phyloP scores from a whole-genome alignment of 2,329 filamentous ascomycete genomes.

The Epichloe typhina region DNA sequence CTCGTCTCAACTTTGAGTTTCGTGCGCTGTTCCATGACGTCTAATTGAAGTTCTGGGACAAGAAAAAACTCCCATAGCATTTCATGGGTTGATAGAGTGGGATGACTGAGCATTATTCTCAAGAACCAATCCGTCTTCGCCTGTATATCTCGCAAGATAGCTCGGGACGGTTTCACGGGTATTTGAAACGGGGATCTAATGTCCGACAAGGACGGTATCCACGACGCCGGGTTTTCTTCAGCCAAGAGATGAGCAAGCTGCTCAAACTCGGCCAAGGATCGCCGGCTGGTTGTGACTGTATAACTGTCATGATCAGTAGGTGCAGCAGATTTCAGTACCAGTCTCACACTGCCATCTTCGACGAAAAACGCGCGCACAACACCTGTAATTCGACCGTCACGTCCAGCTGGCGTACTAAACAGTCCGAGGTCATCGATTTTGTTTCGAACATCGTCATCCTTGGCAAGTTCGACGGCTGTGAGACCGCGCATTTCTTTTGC shows the following conservation, averaged over 20 bases:
- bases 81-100: slow-evolving; percentile 90
- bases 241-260: slow-evolving; percentile 72
- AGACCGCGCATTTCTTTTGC: slow-evolving; percentile 77
- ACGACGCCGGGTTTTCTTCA: slow-evolving; percentile 87
- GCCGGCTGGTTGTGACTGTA: slow-evolving; percentile 86
- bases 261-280: slow-evolving; percentile 82
- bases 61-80: slow-evolving; percentile 98
- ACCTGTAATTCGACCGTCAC: slow-evolving; percentile 74
- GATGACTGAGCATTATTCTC: slow-evolving; percentile 72
- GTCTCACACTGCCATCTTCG: slow-evolving; percentile 83
- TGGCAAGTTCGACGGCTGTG: slow-evolving; percentile 90
- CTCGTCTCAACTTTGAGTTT: slow-evolving; percentile 74
- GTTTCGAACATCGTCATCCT: slow-evolving; percentile 94
- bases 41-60: slow-evolving; percentile 80
- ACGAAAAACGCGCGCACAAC: slow-evolving; percentile 95
- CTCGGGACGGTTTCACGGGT: slow-evolving; percentile 78
- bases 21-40: slow-evolving; percentile 82
- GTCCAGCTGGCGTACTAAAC: slow-evolving; percentile 57
- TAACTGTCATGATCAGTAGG: slow-evolving; percentile 71
- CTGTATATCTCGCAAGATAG: slow-evolving; percentile 79
- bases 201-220: slow-evolving; percentile 69
- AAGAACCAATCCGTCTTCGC: slow-evolving; percentile 77
- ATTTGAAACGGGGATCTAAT: slow-evolving; percentile 85
- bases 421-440: slow-evolving; percentile 88
- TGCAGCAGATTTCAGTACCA: slow-evolving; percentile 88